Base-by-base conservation (phyloP, 2,329 filamentous ascomycete genomes). In the Alternaria sp. region DNA sequence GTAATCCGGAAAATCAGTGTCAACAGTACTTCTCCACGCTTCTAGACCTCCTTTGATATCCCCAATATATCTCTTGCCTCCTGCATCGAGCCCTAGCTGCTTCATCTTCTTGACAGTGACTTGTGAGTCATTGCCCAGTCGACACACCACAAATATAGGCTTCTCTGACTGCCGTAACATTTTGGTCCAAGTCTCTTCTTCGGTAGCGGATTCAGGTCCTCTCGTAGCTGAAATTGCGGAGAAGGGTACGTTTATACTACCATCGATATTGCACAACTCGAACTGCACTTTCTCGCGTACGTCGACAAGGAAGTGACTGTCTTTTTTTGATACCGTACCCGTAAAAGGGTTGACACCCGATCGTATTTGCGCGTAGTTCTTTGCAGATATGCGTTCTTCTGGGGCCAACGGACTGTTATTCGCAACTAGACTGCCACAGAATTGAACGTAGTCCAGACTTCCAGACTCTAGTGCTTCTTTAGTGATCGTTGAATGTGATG, bases 281-380 rank as follows among this genome's bases (percentile, higher is more conserved):
- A 92, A 97, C 62, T 97, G 92, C 28, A 93, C 91, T 69, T 88
- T 88, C 68, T 96, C 93, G 2, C 95, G 85, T 1, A 96, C 93
- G 66, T 98, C 95, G 3, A 98, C 78, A 2, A 97, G 79, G 1
- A 92, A 73, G 54, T 90, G 87, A 16, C 67, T 76, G 47, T 77
- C 68, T 38, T 62, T 73, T 11, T 59, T 73, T 28, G 70, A 71
- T 3, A 70, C 65, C 20, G 68, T 68, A 20, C 72, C 75, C 2
- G 72, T 77, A 49, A 74, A 75, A 1, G 75, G 74, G 57, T 78
- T 77, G 8, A 75, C 65, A 12, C 73, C 73, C 0, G 70, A 66
- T 22, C 73, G 63, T 18, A 75, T 34, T 51, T 75, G 71, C 1
- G 83, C 81, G 68, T 92, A 94, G 5, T 89, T 84, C 0, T 78